Evolutionary conservation across 768 basidiomycete genomes (phyloP), one percentile per base, ranked within the genome.

Genomic region (Russula brevipes): DNA sequence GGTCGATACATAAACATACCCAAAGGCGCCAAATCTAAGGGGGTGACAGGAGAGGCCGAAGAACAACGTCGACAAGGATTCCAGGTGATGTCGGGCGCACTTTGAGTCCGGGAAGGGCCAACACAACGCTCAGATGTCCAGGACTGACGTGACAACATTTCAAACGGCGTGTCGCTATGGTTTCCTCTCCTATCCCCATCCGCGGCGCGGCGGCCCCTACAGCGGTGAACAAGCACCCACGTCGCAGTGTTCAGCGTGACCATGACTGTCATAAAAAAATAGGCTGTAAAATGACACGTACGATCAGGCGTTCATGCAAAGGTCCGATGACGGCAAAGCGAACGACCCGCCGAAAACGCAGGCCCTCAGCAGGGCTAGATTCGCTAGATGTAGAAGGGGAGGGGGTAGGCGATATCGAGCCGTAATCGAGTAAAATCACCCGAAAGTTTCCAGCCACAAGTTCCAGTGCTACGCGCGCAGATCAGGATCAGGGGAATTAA

Each of bases 31-130:
- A 19, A 31, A 31, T 51, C 50, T 31, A 24, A 31, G 33, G 31
- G 19, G 9, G 2, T 11, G 4, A 39, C 49, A 42, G 24, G 35
- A 31, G 44, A 38, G 30, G 51, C 33, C 5, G 10, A 46, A 38
- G 42, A 57, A 63, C 56, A 53, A 62, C 49, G 61, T 57, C 11
- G 55, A 50, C 56, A 57, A 46, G 50, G 4, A 50, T 36, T 38
- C 19, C 33, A 46, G 44, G 24, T 36, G 11, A 55, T 44, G 19
- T 42, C 36, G 5, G n/a, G 42, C 24, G 49, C 17, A 17, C 44
- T 38, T 14, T 1, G n/a, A 50, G 31, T 55, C 17, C 17, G 17
- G 45, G 41, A 36, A 44, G 2, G 12, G 14, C 17, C 47, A 12
- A 56, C 53, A 62, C 41, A 45, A 36, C 17, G 49, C 55, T 35